Base-by-base conservation (phyloP, 192 early-diverging fungal species). In the Podila verticillata region DNA sequence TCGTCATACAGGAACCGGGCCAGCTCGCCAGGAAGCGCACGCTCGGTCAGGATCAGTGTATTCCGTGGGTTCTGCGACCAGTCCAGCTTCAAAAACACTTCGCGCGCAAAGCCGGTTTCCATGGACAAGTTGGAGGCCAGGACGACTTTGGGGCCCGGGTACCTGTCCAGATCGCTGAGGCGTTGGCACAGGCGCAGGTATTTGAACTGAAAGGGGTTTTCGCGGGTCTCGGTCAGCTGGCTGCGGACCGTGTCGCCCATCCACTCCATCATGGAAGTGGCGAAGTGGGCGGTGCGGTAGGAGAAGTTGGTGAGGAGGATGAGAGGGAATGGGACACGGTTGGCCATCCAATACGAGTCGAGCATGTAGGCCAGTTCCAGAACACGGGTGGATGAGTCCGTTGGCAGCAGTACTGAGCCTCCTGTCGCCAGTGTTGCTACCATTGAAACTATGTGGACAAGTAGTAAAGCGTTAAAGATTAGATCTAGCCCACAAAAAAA, bases 241-340 rank as follows among this genome's bases (percentile, higher is more conserved):
- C 89, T 81, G 28, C 90, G 90, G 22, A 99, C 85, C 31, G 86
- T 89, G 57, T 93, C 89, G 10, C 94, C 91, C 96, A 98, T 98
- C 98, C 98, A 99, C 82, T 97, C 96, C 49, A 94, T 83, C 90
- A 97, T 96, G 22, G 92, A 91, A 63, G 94, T 94, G 0, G 98
- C 97, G 81, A 91, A 92, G 69, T 93, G 90, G 9, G 93, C 86
- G n/a, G 91, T 92, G 17, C 91, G 88, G 65, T 91, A 89, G 60
- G 88, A 89, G 59, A 91, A 92, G 64, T 94, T 86, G 17, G 92
- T 88, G 35, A 99, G 85, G 48, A 97, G 88, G 49, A 94, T 92
- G 30, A 96, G 84, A 30, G 95, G 93, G 66, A 89, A 91, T 26
- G 72, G 67, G 62, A 88, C 68, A 75, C 89, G 86, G 44, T 85